Base-by-base conservation (phyloP, 108 stramenopile species). In the Mediolabrus comicus region DNA sequence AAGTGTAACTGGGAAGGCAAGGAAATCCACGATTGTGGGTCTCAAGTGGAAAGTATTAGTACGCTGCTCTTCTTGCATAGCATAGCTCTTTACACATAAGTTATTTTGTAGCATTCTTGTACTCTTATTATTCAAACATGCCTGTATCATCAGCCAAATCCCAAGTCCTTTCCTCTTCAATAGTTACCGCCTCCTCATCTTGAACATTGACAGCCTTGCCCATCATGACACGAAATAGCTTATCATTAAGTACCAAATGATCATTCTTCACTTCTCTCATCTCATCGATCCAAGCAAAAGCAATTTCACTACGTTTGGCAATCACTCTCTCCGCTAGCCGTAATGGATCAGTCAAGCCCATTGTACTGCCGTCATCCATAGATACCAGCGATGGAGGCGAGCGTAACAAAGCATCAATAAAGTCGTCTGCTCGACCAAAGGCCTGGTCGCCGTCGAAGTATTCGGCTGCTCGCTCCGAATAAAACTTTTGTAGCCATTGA, bases 401-500 rank as follows among this genome's bases (percentile, higher is more conserved):
- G 12, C 80, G 65, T 14, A 94, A 69, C 60, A 94, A 72, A 53
- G 80, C 86, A 58, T 94, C 89, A 43, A 94, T 73, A 74, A 86
- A 73, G 73, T 78, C 78, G 67, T 82, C 72, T 14, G 85, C 83
- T 59, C 85, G 63, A 7, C 87, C 86, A 67, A 83, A 84, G 5
- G 67, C 32, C 56, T 84, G 83, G 65, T 87, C 74, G 8, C 92
- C 92, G 67, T 90, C 89, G 70, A 94, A 94, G 53, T 79, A 83
- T 6, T 82, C 63, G 1, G 61, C 53, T 1, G 86, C 83, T 22
- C 79, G 72, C 2, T 80, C 69, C 13, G 22, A 49, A 57, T 94
- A 94, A 65, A 89, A 94, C 34, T 74, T 62, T 33, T 69, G 36
- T 27, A 94, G 62, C 79, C 80, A 90, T 30, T 73, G 61, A 46